Conservation (phyloP, 257 asterid species). For the Solanum bulbocastanum region DNA sequence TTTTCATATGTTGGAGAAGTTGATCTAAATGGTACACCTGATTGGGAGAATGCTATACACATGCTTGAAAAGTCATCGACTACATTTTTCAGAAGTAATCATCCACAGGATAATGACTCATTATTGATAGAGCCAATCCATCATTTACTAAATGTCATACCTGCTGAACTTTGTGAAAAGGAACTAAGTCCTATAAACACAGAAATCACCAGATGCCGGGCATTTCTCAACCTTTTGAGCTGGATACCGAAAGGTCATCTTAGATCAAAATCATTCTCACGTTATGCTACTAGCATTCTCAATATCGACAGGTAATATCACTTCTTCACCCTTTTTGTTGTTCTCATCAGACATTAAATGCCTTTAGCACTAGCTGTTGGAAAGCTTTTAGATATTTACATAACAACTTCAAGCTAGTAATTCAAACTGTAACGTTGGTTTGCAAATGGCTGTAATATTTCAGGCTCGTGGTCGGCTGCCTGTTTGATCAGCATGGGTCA, state of each 20-base stretch:
- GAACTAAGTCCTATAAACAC: slow-evolving; percentile 14
- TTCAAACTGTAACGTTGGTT: background rate
- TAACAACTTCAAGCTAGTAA: background rate
- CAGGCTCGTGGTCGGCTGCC: slow-evolving; percentile 71
- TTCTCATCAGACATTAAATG: background rate
- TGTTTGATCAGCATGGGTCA: slow-evolving; percentile 28
- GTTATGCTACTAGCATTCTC: slow-evolving; percentile 57
- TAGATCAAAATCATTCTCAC: slow-evolving; percentile 44
- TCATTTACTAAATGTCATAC: background rate
- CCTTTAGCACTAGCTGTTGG: background rate
- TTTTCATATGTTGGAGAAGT: slow-evolving; percentile 37
- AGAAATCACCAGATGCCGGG: slow-evolving; percentile 36
- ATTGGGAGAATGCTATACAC: slow-evolving; percentile 43
- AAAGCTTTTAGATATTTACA: background rate
- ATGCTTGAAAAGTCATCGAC: slow-evolving; percentile 26
- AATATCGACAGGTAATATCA: slow-evolving; percentile 70
- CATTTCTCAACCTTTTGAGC: slow-evolving; percentile 50
- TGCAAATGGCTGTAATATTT: slow-evolving; percentile 8
- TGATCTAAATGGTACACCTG: slow-evolving; percentile 42
- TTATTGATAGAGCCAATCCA: slow-evolving; percentile 11
- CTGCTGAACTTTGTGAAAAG: slow-evolving; percentile 19
- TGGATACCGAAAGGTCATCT: slow-evolving; percentile 71
- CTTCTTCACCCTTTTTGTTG: background rate
- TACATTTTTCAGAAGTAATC: background rate
- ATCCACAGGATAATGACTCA: slow-evolving; percentile 13